Evolutionary conservation across 2,329 filamentous ascomycete genomes (phyloP).

Genomic region (Sporothrix pseudoabietina): DNA sequence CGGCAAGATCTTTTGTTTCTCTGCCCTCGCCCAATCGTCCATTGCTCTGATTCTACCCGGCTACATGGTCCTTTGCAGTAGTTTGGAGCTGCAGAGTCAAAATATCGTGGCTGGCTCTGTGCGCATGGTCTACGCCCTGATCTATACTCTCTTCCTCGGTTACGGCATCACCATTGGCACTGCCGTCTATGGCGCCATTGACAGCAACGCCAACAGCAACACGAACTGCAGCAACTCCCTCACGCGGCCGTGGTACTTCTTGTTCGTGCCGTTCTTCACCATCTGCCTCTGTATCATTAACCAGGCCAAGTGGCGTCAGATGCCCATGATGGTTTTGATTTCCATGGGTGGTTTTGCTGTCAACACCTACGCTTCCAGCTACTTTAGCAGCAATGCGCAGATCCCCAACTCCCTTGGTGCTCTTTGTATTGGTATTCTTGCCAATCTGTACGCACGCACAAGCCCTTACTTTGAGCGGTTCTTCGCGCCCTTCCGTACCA

Average conservation of each 20-base stretch:
- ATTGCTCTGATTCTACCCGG: slow-evolving; percentile 75
- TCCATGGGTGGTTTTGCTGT: slow-evolving; percentile 73
- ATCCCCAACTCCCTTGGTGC: slow-evolving; percentile 78
- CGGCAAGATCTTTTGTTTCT: slow-evolving; percentile 68
- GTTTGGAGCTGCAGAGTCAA: slow-evolving; percentile 68
- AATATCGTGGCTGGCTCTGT: slow-evolving; percentile 71
- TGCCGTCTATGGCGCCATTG: slow-evolving; percentile 63
- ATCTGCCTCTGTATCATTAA: slow-evolving; percentile 63
- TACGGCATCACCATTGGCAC: slow-evolving; percentile 72
- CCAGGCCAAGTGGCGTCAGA: slow-evolving; percentile 77
- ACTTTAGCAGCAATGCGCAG: slow-evolving; percentile 70
- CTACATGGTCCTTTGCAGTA: slow-evolving; percentile 62
- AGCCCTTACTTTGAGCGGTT: slow-evolving; percentile 60
- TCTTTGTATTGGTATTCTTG: slow-evolving; percentile 72
- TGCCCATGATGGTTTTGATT: slow-evolving; percentile 74
- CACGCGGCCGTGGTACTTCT: slow-evolving; percentile 50
- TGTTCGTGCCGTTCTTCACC: slow-evolving; percentile 70
- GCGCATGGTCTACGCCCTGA: slow-evolving; percentile 73
- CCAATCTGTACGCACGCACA: slow-evolving; percentile 76
- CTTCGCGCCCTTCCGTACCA: slow-evolving; percentile 57
- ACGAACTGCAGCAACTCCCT: slow-evolving; percentile 44
- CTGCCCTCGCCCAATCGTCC: slow-evolving; percentile 70
- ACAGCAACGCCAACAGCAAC: slow-evolving; percentile 54
- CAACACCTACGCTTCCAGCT: slow-evolving; percentile 70
- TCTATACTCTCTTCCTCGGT: slow-evolving; percentile 71